A percentile compares a stretch with the other conserved stretches of the same genome.
phyloP scores from a whole-genome alignment of 2,329 filamentous ascomycete genomes.

The Capronia epimyces region DNA sequence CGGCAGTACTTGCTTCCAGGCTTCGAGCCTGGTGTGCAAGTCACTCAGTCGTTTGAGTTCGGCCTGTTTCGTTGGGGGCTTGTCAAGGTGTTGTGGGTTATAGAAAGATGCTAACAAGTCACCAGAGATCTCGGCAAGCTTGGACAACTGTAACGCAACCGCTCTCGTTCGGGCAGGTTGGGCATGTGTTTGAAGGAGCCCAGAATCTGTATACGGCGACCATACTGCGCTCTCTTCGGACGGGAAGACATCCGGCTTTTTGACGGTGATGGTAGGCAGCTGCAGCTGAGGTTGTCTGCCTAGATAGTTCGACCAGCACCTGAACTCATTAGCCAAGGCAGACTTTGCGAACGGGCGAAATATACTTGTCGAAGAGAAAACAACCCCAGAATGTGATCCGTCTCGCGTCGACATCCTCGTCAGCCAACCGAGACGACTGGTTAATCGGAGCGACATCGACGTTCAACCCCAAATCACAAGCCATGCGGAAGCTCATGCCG shows the following conservation, averaged over 20 bases:
- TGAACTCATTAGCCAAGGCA: conserved; percentile 31
- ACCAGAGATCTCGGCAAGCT: conserved; percentile 86
- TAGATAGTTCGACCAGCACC: conserved; percentile 94
- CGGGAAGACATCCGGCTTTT: conserved; percentile 86
- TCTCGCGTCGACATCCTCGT: conserved; percentile 81
- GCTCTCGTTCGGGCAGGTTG: conserved; percentile 81
- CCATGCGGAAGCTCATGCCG: conserved; percentile 98
- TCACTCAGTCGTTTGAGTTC: conserved; percentile 92
- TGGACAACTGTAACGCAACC: conserved; percentile 72
- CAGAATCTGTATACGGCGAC: conserved; percentile 82
- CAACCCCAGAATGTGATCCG: conserved; percentile 96
- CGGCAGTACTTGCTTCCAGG: conserved; percentile 79
- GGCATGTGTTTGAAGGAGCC: conserved; percentile 63
- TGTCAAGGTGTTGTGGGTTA: conserved; percentile 63
- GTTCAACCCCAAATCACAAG: conserved; percentile 85
- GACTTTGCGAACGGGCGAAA: background rate
- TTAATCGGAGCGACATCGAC: conserved; percentile 67
- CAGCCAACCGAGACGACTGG: conserved; percentile 58
- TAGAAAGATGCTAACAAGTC: conserved; percentile 89
- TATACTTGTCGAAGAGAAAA: conserved; percentile 88
- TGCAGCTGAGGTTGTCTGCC: conserved; percentile 84
- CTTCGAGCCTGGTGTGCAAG: conserved; percentile 80
- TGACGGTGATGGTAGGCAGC: conserved; percentile 70
- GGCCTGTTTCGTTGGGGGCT: conserved; percentile 64
- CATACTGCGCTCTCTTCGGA: conserved; percentile 79